Evolutionary conservation across 768 basidiomycete species (phyloP).

Genomic region (Cystofilobasidium capitatum): DNA sequence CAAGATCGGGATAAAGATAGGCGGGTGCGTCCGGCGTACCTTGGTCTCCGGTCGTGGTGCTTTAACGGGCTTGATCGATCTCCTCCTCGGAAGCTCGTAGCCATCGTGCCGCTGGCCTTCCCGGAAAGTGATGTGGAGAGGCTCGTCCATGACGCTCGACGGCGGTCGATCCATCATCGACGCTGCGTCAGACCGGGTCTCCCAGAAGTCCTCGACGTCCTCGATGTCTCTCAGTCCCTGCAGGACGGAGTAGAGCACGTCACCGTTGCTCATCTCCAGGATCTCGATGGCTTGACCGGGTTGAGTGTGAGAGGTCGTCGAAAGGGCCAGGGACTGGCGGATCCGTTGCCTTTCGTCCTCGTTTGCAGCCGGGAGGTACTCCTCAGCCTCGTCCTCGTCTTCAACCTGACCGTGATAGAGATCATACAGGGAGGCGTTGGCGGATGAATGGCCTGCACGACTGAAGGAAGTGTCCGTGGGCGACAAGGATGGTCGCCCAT

Average conservation of each 20-base stretch:
- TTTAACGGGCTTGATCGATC: background rate
- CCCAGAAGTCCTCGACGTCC: constrained; percentile 17
- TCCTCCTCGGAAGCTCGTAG: background rate
- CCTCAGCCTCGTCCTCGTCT: background rate
- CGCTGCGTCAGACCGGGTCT: constrained; percentile 1
- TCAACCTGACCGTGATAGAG: constrained; percentile 19
- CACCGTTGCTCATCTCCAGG: constrained; percentile 23
- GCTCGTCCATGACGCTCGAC: constrained; percentile 22
- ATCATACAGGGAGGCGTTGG: constrained; percentile 18
- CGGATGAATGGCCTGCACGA: constrained; percentile 14
- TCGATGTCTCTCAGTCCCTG: constrained; percentile 17
- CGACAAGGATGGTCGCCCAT: background rate
- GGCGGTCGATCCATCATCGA: constrained; percentile 18
- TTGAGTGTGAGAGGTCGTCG: background rate
- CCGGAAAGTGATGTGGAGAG: constrained; percentile 17
- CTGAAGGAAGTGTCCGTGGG: constrained; percentile 10
- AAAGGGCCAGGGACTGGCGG: background rate
- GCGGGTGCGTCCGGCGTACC: background rate
- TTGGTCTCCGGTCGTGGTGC: constrained; percentile 20
- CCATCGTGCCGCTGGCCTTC: constrained; percentile 1
- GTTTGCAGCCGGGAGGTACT: background rate
- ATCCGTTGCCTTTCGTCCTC: background rate
- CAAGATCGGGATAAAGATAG: too few species aligned
- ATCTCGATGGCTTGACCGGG: constrained; percentile 19
- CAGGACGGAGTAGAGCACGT: constrained; percentile 24